Conservation (phyloP, 1,139 yeast genomes). For the Nakaseomyces sp. region DNA sequence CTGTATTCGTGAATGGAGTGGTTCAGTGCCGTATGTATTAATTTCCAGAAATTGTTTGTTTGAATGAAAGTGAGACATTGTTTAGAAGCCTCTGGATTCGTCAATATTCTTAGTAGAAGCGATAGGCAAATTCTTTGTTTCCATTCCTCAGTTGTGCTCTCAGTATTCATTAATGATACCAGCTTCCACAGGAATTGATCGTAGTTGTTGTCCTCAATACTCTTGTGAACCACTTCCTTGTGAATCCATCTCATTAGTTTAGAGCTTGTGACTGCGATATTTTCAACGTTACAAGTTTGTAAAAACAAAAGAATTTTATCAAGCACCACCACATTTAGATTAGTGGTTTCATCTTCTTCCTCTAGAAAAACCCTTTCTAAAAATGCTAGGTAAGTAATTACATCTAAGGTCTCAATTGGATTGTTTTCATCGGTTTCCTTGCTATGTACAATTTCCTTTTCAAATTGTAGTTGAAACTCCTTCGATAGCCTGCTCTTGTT, state of each 20-base stretch:
- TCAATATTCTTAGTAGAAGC: slow-evolving; percentile 49
- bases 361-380: neutral
- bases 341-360: neutral
- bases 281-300: slow-evolving; percentile 16
- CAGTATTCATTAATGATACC: slow-evolving; percentile 34
- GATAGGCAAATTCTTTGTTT: slow-evolving; percentile 41
- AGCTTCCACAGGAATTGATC: slow-evolving; percentile 39
- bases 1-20: slow-evolving; percentile 59
- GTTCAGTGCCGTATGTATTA: slow-evolving; percentile 49
- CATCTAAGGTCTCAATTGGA: neutral
- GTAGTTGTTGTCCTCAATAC: slow-evolving; percentile 10
- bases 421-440: neutral
- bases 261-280: slow-evolving; percentile 14
- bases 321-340: slow-evolving; percentile 4
- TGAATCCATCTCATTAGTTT: slow-evolving; percentile 26
- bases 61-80: slow-evolving; percentile 34
- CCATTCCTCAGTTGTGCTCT: slow-evolving; percentile 21
- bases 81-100: slow-evolving; percentile 16
- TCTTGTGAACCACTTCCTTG: slow-evolving; percentile 10
- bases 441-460: neutral
- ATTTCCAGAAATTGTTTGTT: slow-evolving; percentile 47
- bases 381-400: neutral
- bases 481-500: neutral
- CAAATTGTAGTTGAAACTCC: neutral
- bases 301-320: slow-evolving; percentile 17